Evolutionary conservation across 2,329 filamentous ascomycete species (phyloP).

Genomic region (Alternaria hordeiaustralica): DNA sequence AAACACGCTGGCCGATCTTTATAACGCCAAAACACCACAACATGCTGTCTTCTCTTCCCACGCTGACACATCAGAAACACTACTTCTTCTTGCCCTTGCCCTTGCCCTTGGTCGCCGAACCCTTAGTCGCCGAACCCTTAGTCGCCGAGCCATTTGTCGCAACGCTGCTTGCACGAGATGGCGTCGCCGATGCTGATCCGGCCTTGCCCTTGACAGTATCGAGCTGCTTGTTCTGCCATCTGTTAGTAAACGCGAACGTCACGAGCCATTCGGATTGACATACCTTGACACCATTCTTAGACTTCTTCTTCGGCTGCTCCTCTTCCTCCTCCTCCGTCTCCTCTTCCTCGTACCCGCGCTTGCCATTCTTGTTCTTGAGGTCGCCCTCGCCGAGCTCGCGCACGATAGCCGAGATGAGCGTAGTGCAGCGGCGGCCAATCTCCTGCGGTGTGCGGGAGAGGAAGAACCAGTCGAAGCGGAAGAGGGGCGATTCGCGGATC

Average conservation of each 20-base stretch:
- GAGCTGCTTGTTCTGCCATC: conserved; percentile 82
- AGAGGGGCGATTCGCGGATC: conserved; percentile 90
- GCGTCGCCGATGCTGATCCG: conserved; percentile 76
- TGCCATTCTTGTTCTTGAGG: conserved; percentile 68
- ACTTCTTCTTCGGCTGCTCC: conserved; percentile 92
- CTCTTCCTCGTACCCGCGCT: conserved; percentile 80
- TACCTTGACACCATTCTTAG: conserved; percentile 88
- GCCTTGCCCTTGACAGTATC: conserved; percentile 81
- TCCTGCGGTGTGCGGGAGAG: conserved; percentile 91
- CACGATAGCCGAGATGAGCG: conserved; percentile 90
- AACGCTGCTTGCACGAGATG: conserved; percentile 88
- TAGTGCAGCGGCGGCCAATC: conserved; percentile 90
- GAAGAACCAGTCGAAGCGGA: conserved; percentile 99
- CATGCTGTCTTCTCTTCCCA: neutral
- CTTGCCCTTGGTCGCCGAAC: conserved; percentile 60
- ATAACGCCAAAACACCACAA: conserved; percentile 2
- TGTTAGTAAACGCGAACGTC: conserved; percentile 22
- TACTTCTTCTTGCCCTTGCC: conserved; percentile 59
- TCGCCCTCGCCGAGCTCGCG: conserved; percentile 83
- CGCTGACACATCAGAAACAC: neutral
- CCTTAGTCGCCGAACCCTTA: conserved; percentile 61
- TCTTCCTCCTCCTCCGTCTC: conserved; percentile 78
- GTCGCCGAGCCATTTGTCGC: conserved; percentile 71
- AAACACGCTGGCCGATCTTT: neutral
- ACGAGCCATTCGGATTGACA: no score